These are phyloP conservation scores for Rhizopus microsporus DNA, from an alignment of 371 early-diverging fungal genomes.

Conservation along the genomic window DNA sequence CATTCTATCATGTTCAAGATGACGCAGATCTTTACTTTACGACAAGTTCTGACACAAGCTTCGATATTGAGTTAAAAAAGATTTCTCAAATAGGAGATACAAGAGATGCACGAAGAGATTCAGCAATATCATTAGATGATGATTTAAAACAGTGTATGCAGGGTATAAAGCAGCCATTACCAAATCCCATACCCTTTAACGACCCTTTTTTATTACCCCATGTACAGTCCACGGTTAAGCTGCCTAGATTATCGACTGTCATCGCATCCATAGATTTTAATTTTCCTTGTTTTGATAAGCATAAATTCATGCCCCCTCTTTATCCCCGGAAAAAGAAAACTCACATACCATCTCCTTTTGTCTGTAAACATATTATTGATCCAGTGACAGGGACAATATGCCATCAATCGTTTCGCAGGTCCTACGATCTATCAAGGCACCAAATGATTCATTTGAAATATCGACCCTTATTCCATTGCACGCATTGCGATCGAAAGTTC, in stretches of 20 bases:
- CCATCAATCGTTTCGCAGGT: constrained; percentile 42
- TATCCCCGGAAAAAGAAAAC: not conserved
- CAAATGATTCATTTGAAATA: constrained; percentile 47
- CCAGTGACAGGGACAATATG: constrained; percentile 27
- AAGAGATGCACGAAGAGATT: constrained; percentile 26
- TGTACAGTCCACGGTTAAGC: not conserved
- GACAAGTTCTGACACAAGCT: constrained; percentile 12
- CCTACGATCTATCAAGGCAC: constrained; percentile 47
- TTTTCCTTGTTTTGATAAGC: constrained; percentile 1
- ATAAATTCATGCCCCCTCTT: constrained; percentile 1
- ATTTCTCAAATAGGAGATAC: not conserved
- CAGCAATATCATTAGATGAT: constrained; percentile 29
- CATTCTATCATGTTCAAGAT: constrained; percentile 14
- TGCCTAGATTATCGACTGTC: constrained; percentile 10
- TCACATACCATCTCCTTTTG: constrained; percentile 10
- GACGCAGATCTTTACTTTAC: constrained; percentile 24
- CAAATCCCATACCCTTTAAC: not conserved
- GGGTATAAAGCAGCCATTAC: not conserved
- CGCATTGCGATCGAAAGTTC: constrained; percentile 43
- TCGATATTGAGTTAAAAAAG: constrained; percentile 16
- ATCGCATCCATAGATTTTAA: constrained; percentile 3
- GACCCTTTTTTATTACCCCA: not conserved
- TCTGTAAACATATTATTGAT: constrained; percentile 34
- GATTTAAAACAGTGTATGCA: not conserved
- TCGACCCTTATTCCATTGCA: constrained; percentile 41